Conservation (phyloP, 106 monocot genomes). For the Allium sativum region DNA sequence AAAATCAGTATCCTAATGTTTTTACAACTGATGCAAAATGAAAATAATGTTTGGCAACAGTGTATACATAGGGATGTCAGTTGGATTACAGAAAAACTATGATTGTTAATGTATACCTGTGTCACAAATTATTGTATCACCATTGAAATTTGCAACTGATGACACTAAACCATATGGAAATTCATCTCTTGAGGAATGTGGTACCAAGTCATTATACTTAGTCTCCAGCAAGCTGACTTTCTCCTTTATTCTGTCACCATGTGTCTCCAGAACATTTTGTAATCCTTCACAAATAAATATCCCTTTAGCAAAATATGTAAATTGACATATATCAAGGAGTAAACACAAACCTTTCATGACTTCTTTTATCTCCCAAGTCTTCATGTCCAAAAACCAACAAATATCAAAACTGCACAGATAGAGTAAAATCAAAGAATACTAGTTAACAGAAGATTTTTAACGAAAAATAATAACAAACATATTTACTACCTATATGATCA, state of each 20-base stretch:
- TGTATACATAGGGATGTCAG: no score
- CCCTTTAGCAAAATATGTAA: neutral
- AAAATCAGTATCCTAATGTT: neutral
- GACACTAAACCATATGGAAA: slow-evolving; percentile 44
- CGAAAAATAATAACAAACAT: no score
- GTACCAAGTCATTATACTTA: slow-evolving; percentile 1
- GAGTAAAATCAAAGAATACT: neutral
- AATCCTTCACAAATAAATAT: slow-evolving; percentile 29
- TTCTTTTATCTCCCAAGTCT: slow-evolving; percentile 39
- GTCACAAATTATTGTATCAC: slow-evolving; percentile 45
- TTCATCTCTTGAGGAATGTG: slow-evolving; percentile 8
- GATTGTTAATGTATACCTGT: slow-evolving; percentile 27
- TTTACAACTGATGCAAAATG: neutral
- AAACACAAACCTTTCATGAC: slow-evolving; percentile 45
- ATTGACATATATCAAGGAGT: neutral
- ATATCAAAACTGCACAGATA: slow-evolving; percentile 48
- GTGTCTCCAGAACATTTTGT: slow-evolving; percentile 36
- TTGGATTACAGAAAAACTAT: no score
- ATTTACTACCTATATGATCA: no score
- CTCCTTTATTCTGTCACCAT: slow-evolving; percentile 30
- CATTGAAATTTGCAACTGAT: slow-evolving; percentile 39
- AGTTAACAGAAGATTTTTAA: neutral
- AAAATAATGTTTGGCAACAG: no score
- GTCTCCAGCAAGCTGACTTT: slow-evolving; percentile 26
- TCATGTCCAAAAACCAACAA: slow-evolving; percentile 54